phyloP scores from a whole-genome alignment of 2,329 filamentous ascomycete species.

The Epicoccum sorghinum region DNA sequence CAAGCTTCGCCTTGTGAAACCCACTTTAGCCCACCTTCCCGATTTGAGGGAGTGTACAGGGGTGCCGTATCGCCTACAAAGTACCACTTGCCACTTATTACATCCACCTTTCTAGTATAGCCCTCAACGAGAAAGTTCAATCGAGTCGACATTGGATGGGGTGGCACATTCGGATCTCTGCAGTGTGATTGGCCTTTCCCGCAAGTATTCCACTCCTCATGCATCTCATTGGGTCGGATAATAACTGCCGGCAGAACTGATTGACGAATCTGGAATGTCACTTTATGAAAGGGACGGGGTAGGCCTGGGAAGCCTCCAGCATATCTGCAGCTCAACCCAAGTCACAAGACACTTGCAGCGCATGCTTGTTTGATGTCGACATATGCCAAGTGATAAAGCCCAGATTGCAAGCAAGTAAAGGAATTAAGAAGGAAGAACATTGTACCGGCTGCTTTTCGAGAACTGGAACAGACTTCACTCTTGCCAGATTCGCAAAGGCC shows the following conservation, averaged over 20 bases:
- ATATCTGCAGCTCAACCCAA: background rate
- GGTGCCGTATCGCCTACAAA: background rate
- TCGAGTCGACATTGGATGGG: background rate
- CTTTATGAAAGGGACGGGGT: background rate
- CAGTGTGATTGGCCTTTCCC: background rate
- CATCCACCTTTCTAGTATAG: background rate
- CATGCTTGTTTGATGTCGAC: background rate
- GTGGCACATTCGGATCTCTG: background rate
- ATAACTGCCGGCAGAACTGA: background rate
- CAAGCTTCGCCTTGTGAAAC: conserved; percentile 14
- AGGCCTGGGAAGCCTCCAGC: background rate
- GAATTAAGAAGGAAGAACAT: no score
- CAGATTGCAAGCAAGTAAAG: no score
- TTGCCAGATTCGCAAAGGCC: no score
- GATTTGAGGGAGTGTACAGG: conserved; percentile 9
- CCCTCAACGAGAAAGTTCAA: background rate
- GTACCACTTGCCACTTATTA: conserved; percentile 9
- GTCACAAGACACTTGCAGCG: background rate
- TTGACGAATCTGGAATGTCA: background rate
- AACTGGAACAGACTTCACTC: no score
- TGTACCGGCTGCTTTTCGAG: no score
- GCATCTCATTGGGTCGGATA: background rate
- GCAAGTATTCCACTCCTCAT: conserved; percentile 1
- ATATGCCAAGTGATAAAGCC: background rate
- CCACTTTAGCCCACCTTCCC: conserved; percentile 7